phyloP scores from a whole-genome alignment of 2,329 filamentous ascomycete genomes.

The Spiromastix sp. region DNA sequence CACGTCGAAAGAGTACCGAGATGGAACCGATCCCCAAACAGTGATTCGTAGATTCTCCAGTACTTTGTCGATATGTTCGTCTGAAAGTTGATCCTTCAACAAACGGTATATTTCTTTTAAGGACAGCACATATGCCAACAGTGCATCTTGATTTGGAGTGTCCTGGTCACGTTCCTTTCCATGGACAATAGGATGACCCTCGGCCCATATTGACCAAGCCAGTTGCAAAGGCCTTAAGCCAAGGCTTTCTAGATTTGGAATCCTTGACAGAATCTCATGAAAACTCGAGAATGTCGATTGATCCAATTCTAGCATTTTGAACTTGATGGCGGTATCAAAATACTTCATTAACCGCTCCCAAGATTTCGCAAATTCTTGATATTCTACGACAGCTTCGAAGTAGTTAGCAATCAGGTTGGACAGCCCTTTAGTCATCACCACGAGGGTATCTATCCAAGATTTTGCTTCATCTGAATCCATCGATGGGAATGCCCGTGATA shows the following conservation, averaged over 20 bases:
- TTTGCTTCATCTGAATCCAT: constrained; percentile 23
- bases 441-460: constrained; percentile 65
- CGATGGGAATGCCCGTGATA: constrained; percentile 11
- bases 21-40: constrained; percentile 55
- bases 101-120: constrained; percentile 71
- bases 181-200: constrained; percentile 47
- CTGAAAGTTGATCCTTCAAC: constrained; percentile 52
- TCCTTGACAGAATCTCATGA: constrained; percentile 45
- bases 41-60: constrained; percentile 60
- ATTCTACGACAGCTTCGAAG: constrained; percentile 58
- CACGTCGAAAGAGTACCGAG: constrained; percentile 29
- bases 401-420: constrained; percentile 66
- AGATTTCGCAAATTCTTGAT: constrained; percentile 57
- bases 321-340: constrained; percentile 54
- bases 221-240: constrained; percentile 43
- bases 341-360: constrained; percentile 67
- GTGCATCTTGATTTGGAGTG: constrained; percentile 65
- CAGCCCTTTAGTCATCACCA: constrained; percentile 62
- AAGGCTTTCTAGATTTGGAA: constrained; percentile 35
- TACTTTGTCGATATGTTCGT: constrained; percentile 55
- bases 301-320: constrained; percentile 58
- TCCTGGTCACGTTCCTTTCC: constrained; percentile 32
- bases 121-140: constrained; percentile 72
- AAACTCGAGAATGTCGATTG: constrained; percentile 61
- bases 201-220: constrained; percentile 61